Conservation (phyloP, 1,284 basidiomycete species). For the Melampsora americana region DNA sequence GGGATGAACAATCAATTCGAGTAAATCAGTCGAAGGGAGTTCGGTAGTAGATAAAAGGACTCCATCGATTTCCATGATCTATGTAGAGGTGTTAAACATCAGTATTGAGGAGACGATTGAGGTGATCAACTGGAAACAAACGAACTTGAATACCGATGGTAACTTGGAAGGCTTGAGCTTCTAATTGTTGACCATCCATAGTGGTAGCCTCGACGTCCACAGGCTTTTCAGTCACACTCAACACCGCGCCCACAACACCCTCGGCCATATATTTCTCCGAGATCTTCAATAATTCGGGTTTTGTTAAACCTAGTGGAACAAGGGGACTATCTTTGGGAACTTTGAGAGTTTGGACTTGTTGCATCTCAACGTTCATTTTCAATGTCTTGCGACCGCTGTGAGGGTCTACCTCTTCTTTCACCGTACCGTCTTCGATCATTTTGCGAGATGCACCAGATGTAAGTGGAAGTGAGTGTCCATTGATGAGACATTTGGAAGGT, state of each 20-base stretch:
- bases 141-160: constrained; percentile 33
- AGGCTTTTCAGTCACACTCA: constrained; percentile 26
- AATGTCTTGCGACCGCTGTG: not conserved
- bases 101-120: not conserved
- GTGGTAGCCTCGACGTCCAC: constrained; percentile 12
- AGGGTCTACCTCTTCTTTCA: too few species aligned
- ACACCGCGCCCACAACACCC: constrained; percentile 30
- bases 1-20: constrained; percentile 37
- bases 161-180: constrained; percentile 31
- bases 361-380: constrained; percentile 24
- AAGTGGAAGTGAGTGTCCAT: constrained; percentile 28
- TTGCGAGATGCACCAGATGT: not conserved
- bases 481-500: constrained; percentile 7
- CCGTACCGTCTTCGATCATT: too few species aligned
- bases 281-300: constrained; percentile 31
- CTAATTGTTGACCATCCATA: not conserved
- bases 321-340: constrained; percentile 32
- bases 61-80: constrained; percentile 38
- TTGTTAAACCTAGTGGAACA: constrained; percentile 27
- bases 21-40: constrained; percentile 18
- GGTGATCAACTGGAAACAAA: not conserved
- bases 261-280: constrained; percentile 42
- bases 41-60: constrained; percentile 16
- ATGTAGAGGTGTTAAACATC: not conserved
- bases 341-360: constrained; percentile 36